phyloP scores from a whole-genome alignment of 2,329 filamentous ascomycete genomes.

The Hortaea werneckii region DNA sequence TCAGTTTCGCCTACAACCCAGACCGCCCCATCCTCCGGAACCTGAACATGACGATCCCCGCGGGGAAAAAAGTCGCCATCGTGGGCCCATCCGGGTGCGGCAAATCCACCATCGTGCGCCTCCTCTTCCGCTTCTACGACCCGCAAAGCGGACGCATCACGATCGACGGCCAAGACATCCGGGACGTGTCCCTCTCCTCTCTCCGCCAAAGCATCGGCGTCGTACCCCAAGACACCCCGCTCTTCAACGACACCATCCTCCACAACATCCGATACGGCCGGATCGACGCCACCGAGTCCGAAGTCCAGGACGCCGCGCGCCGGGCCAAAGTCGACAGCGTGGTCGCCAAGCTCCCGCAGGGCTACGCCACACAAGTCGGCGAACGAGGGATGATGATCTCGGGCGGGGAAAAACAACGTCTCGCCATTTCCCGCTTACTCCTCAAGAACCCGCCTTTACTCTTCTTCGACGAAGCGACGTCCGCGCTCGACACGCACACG shows the following conservation, averaged over 20 bases:
- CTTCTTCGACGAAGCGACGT: slow-evolving; percentile 94
- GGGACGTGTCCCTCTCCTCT: slow-evolving; percentile 70
- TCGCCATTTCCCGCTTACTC: slow-evolving; percentile 73
- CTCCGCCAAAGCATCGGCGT: slow-evolving; percentile 81
- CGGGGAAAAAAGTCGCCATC: slow-evolving; percentile 89
- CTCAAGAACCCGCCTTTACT: slow-evolving; percentile 82
- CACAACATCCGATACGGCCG: slow-evolving; percentile 93
- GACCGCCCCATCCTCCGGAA: slow-evolving; percentile 81
- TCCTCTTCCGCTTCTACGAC: slow-evolving; percentile 93
- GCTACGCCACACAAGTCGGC: slow-evolving; percentile 77
- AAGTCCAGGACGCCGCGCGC: slow-evolving; percentile 66
- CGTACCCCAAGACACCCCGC: slow-evolving; percentile 89
- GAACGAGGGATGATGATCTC: slow-evolving; percentile 96
- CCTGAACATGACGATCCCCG: slow-evolving; percentile 78
- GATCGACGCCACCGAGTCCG: slow-evolving; percentile 61
- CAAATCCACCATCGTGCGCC: slow-evolving; percentile 82
- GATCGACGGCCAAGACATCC: slow-evolving; percentile 88
- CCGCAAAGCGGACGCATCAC: slow-evolving; percentile 74
- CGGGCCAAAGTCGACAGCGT: slow-evolving; percentile 79
- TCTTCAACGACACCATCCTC: slow-evolving; percentile 94
- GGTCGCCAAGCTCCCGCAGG: slow-evolving; percentile 69
- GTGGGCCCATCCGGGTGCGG: slow-evolving; percentile 93
- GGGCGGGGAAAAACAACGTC: slow-evolving; percentile 80
- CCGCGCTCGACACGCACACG: slow-evolving; percentile 83
- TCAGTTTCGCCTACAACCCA: slow-evolving; percentile 82